Conservation (phyloP, 345 rosid genomes). For the Eucalyptus marginata region DNA sequence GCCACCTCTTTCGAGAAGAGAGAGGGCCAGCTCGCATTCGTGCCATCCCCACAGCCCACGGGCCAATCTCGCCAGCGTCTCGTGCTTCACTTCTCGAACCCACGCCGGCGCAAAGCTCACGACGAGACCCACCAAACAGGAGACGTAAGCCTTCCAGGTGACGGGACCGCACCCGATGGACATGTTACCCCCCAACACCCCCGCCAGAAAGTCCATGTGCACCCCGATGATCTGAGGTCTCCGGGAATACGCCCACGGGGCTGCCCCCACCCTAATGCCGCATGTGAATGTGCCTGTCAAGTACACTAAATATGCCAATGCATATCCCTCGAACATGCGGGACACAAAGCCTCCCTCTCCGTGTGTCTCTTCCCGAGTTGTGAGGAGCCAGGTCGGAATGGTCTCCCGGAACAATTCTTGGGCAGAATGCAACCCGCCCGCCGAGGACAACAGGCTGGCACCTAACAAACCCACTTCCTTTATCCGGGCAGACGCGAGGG, state of each 20-base stretch:
- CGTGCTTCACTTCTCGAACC: conserved; percentile 32
- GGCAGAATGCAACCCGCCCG: conserved; percentile 38
- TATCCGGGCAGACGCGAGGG: conserved; percentile 24
- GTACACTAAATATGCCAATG: conserved; percentile 39
- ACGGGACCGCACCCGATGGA: conserved; percentile 37
- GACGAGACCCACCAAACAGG: conserved; percentile 29
- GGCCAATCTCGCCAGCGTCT: conserved; percentile 37
- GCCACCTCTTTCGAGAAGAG: conserved; percentile 57
- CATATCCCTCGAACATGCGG: conserved; percentile 34
- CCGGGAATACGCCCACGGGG: conserved; percentile 12
- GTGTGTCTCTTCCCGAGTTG: conserved; percentile 10
- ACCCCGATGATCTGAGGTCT: conserved; percentile 9
- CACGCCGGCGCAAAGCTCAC: conserved; percentile 40
- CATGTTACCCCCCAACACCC: conserved; percentile 35
- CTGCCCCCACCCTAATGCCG: conserved; percentile 15
- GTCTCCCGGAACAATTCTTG: conserved; percentile 36
- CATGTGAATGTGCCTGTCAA: conserved; percentile 25
- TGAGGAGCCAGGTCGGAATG: conserved; percentile 48
- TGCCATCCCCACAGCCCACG: conserved; percentile 39
- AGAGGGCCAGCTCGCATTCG: conserved; percentile 41
- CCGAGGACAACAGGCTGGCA: conserved; percentile 35
- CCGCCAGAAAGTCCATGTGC: conserved; percentile 44
- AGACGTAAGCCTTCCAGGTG: conserved; percentile 56
- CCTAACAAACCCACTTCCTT: conserved; percentile 50
- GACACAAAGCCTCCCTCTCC: conserved; percentile 12